Conservation (phyloP, 2,329 filamentous ascomycete species). For the Aspergillus piperis region DNA sequence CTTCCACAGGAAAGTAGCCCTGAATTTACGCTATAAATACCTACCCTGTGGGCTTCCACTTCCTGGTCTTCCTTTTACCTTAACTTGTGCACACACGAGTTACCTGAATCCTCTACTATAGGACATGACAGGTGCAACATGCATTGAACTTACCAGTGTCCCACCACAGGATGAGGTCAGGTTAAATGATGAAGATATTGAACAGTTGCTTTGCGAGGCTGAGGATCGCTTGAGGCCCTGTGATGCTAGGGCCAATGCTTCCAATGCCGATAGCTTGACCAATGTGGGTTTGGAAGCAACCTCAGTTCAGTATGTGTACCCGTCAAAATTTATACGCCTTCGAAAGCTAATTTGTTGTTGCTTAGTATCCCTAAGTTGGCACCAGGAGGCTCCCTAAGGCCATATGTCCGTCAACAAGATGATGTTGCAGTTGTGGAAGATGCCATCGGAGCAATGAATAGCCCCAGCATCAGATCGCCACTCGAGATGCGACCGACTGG, state of each 20-base stretch:
- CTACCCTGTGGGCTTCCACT: neutral
- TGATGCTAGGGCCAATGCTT: neutral
- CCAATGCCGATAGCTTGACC: neutral
- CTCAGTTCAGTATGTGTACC: conserved; percentile 19
- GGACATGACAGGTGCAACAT: conserved; percentile 10
- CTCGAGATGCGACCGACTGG: conserved; percentile 20
- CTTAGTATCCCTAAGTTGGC: conserved; percentile 55
- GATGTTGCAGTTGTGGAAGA: conserved; percentile 55
- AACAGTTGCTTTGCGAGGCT: conserved; percentile 64
- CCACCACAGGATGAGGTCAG: conserved; percentile 39
- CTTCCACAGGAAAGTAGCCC: neutral
- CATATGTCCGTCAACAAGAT: conserved; percentile 57
- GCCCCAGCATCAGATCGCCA: conserved; percentile 41
- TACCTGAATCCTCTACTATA: neutral
- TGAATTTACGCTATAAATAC: conserved; percentile 3
- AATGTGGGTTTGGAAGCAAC: neutral
- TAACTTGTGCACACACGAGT: neutral
- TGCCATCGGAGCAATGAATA: conserved; percentile 51
- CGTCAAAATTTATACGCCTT: neutral
- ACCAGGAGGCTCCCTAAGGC: conserved; percentile 49
- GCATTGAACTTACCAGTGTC: neutral
- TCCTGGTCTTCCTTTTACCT: neutral
- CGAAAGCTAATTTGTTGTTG: conserved; percentile 2
- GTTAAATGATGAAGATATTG: conserved; percentile 65
- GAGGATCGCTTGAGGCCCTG: conserved; percentile 55